Evolutionary conservation across 2,329 filamentous ascomycete species (phyloP).

Genomic region (Albophoma yamanashiensis): DNA sequence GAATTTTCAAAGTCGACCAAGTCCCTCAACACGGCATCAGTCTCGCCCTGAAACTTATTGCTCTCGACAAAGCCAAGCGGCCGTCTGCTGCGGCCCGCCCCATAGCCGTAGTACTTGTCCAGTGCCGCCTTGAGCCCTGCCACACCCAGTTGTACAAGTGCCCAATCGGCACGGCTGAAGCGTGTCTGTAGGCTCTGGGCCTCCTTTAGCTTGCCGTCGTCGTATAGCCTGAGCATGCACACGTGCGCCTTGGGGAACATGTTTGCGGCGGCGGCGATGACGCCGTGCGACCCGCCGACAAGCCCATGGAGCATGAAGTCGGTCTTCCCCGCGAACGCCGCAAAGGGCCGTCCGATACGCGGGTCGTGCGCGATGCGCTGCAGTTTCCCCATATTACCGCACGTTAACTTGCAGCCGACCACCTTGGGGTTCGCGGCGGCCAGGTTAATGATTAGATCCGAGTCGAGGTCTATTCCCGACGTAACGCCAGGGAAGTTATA

Average conservation of each 20-base stretch:
- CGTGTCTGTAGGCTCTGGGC: conserved; percentile 24
- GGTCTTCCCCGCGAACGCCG: conserved; percentile 25
- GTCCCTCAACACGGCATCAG: conserved; percentile 6
- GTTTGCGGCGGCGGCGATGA: conserved; percentile 29
- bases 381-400: conserved; percentile 55
- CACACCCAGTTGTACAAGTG: conserved; percentile 16
- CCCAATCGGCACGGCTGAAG: conserved; percentile 17
- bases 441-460: conserved; percentile 45
- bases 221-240: conserved; percentile 21
- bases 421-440: conserved; percentile 42
- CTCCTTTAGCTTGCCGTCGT: conserved; percentile 19
- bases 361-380: conserved; percentile 34
- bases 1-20: conserved; percentile 12
- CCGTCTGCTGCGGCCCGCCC: conserved; percentile 12
- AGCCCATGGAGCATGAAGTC: conserved; percentile 31
- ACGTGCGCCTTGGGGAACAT: conserved; percentile 25
- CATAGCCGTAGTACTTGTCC: conserved; percentile 2
- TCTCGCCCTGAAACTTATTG: conserved; percentile 11
- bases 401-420: conserved; percentile 54
- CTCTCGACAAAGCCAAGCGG: conserved; percentile 12
- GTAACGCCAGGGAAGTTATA: conserved; percentile 58
- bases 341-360: conserved; percentile 16
- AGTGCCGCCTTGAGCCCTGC: conserved; percentile 15
- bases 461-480: conserved; percentile 49
- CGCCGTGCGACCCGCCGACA: conserved; percentile 26